Evolutionary conservation across 1,139 yeast species (phyloP), one percentile per base, ranked within the genome.

Genomic region (Pichia sp.): DNA sequence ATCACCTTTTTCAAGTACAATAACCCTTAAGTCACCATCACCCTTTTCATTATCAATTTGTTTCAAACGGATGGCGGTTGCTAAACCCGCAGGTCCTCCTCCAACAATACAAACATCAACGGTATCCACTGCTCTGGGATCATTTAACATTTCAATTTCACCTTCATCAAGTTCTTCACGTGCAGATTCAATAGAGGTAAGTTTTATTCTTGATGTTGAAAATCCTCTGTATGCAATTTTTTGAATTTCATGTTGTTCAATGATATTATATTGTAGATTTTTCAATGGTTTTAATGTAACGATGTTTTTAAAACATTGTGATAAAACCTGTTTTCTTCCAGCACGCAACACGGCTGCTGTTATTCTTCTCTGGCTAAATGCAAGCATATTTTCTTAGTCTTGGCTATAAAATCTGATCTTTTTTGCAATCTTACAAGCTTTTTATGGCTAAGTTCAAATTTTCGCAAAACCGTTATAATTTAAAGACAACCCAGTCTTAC

Each of bases 91-190:
- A 5, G 97, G 97, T 0, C 98, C 98, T 32, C 95, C 98, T 30
- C 98, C 98, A 1, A 91, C 95, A 37, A 91, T 87, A 56, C 95
- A 85, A 16, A 91, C 94, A 60, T 91, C 98, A 14, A 87, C 96
- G 28, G 75, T 73, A 54, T 91, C 97, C 7, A 72, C 74, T 9
- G 84, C 94, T 45, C 97, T 69, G 49, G 82, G 88, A 48, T 74
- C 79, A 3, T 64, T 63, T 33, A 79, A 62, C 4, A 65, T 49
- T 26, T 62, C 74, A 45, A 63, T 64, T 39, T 70, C 68, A 23
- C 76, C 84, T 26, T 64, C 69, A 37, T 66, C 63, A 51, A 69
- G 50, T 11, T 65, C 61, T 7, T 54, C 54, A 35, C 62, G 62
- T 3, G 60, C 53, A 2, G 58, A 50, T 43, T 69, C 74, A 14